Percentiles rank a stretch among this genome's conserved stretches.
Conservation (phyloP, 352 stramenopile genomes). For the Blastocystis sp. region DNA sequence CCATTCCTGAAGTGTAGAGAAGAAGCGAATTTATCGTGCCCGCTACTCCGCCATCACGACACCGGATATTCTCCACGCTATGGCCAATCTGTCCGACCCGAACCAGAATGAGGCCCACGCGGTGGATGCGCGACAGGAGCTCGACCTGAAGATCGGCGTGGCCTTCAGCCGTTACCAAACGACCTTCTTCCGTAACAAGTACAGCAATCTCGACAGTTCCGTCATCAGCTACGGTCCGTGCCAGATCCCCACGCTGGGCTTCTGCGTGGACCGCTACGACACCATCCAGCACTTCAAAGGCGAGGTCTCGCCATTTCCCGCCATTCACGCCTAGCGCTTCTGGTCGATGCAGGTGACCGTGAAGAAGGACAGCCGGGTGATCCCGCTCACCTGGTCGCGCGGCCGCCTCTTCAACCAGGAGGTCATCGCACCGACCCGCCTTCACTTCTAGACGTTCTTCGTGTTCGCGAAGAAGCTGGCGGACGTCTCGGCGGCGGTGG, state of each 20-base stretch:
- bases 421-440: slow-evolving; percentile 45
- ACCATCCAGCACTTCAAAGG: slow-evolving; percentile 84
- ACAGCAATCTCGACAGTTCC: slow-evolving; percentile 81
- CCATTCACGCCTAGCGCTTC: slow-evolving; percentile 71
- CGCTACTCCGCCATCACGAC: slow-evolving; percentile 77
- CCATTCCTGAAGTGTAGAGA: neutral
- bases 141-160: slow-evolving; percentile 84
- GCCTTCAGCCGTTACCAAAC: slow-evolving; percentile 84
- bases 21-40: slow-evolving; percentile 74
- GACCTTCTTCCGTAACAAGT: slow-evolving; percentile 82
- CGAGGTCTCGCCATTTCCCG: slow-evolving; percentile 74
- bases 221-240: slow-evolving; percentile 83
- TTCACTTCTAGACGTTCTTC: slow-evolving; percentile 45
- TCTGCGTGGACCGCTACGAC: slow-evolving; percentile 82
- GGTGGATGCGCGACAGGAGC: slow-evolving; percentile 82
- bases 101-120: slow-evolving; percentile 79
- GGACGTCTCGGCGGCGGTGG: neutral
- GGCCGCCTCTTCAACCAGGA: slow-evolving; percentile 74
- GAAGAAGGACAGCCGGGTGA: slow-evolving; percentile 70
- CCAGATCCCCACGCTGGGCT: slow-evolving; percentile 83
- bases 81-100: slow-evolving; percentile 76
- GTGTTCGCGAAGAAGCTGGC: slow-evolving; percentile 77
- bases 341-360: slow-evolving; percentile 50
- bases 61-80: slow-evolving; percentile 76
- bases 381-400: slow-evolving; percentile 73